Evolutionary conservation across 208 protist species (phyloP).

Genomic region (Strigomonas galati): DNA sequence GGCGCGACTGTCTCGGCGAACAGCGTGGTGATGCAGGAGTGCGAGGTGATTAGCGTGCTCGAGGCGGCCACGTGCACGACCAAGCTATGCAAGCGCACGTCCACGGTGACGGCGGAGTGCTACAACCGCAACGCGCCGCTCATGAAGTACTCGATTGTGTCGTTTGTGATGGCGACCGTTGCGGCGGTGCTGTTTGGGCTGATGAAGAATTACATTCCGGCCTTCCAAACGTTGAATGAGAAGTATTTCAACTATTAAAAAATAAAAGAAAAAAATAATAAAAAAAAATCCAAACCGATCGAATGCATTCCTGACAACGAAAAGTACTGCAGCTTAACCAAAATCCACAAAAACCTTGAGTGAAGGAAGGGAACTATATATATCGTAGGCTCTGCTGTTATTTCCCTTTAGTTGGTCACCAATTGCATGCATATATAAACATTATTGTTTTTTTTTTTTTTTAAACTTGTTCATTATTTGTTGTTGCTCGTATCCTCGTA

Average conservation of each 20-base stretch:
- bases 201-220: slow-evolving; percentile 79
- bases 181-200: slow-evolving; percentile 64
- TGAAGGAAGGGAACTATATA: no score
- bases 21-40: slow-evolving; percentile 46
- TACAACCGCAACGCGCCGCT: slow-evolving; percentile 67
- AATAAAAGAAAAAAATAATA: no score
- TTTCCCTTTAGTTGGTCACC: slow-evolving; percentile 3
- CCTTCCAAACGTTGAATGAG: slow-evolving; percentile 61
- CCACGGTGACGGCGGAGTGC: slow-evolving; percentile 73
- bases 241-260: slow-evolving; percentile 71
- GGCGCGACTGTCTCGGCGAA: slow-evolving; percentile 21
- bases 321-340: no score
- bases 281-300: no score
- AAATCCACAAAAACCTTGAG: no score
- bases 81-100: slow-evolving; percentile 54
- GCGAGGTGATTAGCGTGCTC: slow-evolving; percentile 65
- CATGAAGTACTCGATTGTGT: slow-evolving; percentile 64
- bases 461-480: background rate
- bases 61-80: slow-evolving; percentile 58
- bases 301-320: no score
- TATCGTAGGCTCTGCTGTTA: slow-evolving; percentile 2
- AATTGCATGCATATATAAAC: background rate
- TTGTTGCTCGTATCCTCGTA: no score
- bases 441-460: no score
- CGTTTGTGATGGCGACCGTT: slow-evolving; percentile 51